Base-by-base conservation (phyloP, 441 rosid genomes). In the Manihot esculenta region DNA sequence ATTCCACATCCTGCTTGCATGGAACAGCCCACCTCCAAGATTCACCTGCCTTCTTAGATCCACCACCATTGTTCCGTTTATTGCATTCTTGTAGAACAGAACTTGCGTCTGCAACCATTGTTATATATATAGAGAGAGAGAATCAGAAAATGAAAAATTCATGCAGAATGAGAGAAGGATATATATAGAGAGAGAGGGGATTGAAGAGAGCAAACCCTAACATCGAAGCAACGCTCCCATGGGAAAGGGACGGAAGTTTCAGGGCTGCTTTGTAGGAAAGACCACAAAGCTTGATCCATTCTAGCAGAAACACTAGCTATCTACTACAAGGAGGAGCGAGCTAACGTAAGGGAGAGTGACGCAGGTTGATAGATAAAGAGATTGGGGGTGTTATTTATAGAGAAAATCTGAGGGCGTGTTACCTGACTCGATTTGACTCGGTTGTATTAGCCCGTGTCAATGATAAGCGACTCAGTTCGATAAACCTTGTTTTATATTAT, bases 201-300 rank as follows among this genome's bases (percentile, higher is more conserved):
- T 44, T 44, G 21, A 13, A 65, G 44, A 30, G 44, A 30, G 5
- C 33, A 5, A 56, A 72, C 80, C 73, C 15, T 21, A 49, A 72
- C 7, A 68, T 77, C 73, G 44, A 24, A 68, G 62, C 33, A 13
- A 15, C 80, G 80, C 44, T 72, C 73, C 76, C 80, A 72, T 26
- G 80, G 80, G 2, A 3, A 47, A 27, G 80, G 80, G 14, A 76
- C 21, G 7, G 73, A 8, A 10, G 13, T 12, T 20, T 56, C 72
- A 12, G 80, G 73, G 38, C 9, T 35, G 53, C 18, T 68, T 2
- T 3, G 15, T 33, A 77, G 70, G 66, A 72, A 63, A 64, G 17
- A 23, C 70, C 58, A 55, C 1, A 72, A 42, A 11, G 48, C 3
- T 0, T 2, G 53, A 63, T 45, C 76, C 79, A 72, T 72, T 12